Conservation (phyloP, 352 stramenopile species). For the Phytophthora palmivora region DNA sequence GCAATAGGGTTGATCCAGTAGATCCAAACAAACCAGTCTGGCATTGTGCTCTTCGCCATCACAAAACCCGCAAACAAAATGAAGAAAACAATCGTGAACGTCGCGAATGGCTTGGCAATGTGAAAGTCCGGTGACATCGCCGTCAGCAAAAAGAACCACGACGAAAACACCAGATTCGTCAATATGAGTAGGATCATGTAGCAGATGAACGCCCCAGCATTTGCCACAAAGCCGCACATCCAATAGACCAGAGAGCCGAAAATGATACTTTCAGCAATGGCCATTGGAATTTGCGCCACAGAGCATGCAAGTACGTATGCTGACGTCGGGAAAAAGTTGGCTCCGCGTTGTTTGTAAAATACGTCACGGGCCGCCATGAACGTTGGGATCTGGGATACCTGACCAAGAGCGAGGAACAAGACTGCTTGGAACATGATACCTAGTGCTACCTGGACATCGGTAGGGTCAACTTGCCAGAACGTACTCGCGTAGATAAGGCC, state of each 20-base stretch:
- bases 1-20: constrained; percentile 70
- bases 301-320: constrained; percentile 69
- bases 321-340: constrained; percentile 64
- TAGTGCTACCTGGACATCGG: constrained; percentile 41
- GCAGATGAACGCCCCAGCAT: constrained; percentile 38
- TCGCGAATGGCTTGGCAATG: constrained; percentile 53
- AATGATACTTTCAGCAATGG: constrained; percentile 59
- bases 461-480: constrained; percentile 45
- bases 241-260: constrained; percentile 68
- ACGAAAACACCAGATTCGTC: constrained; percentile 42
- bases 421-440: constrained; percentile 76
- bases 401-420: constrained; percentile 71
- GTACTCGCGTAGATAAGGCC: constrained; percentile 39
- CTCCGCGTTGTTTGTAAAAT: constrained; percentile 57
- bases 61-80: constrained; percentile 67
- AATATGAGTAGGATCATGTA: constrained; percentile 48
- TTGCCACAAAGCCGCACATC: constrained; percentile 56
- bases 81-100: constrained; percentile 54
- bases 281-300: constrained; percentile 44
- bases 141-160: constrained; percentile 51
- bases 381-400: constrained; percentile 52
- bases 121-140: constrained; percentile 36
- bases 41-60: constrained; percentile 52
- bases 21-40: constrained; percentile 60
- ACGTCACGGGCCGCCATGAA: constrained; percentile 50